A percentile compares a stretch with the other conserved stretches of the same genome.
Conservation (phyloP, 352 stramenopile genomes). For the Peronospora tabacina region DNA sequence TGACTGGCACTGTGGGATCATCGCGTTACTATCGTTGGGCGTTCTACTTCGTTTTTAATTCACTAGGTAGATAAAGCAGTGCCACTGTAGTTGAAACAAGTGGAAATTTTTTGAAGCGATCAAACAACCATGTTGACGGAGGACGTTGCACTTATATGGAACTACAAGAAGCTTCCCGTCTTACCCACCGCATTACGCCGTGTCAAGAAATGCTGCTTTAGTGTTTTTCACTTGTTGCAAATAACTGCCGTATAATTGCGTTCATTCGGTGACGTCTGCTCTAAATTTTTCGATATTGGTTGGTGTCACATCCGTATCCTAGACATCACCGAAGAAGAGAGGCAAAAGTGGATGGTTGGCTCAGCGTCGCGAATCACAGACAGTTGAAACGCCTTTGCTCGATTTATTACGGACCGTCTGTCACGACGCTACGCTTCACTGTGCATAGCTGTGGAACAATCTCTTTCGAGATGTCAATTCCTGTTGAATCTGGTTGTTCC, state of each 20-base stretch:
- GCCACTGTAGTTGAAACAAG: constrained; percentile 6
- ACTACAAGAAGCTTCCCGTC: background rate
- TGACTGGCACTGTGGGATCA: background rate
- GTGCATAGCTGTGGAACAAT: constrained; percentile 15
- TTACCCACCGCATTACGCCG: background rate
- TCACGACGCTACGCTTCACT: constrained; percentile 12
- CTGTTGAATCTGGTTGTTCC: constrained; percentile 11
- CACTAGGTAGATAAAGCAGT: constrained; percentile 5
- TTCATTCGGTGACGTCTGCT: constrained; percentile 2
- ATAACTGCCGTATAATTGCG: constrained; percentile 3
- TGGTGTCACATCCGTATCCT: constrained; percentile 12
- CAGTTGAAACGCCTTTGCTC: background rate
- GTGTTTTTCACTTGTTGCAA: background rate
- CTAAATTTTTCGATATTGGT: constrained; percentile 20
- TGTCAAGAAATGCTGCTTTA: background rate
- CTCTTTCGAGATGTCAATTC: constrained; percentile 8
- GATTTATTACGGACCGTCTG: constrained; percentile 4
- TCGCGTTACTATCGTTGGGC: constrained; percentile 1
- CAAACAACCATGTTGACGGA: constrained; percentile 23
- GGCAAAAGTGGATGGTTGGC: constrained; percentile 9
- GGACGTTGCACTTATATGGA: constrained; percentile 1
- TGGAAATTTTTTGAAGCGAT: constrained; percentile 3
- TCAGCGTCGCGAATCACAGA: constrained; percentile 15
- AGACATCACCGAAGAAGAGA: constrained; percentile 11
- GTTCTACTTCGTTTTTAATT: background rate